Evolutionary conservation across 148 eudicot genomes (phyloP).

Genomic region (Rhododendron simsii): DNA sequence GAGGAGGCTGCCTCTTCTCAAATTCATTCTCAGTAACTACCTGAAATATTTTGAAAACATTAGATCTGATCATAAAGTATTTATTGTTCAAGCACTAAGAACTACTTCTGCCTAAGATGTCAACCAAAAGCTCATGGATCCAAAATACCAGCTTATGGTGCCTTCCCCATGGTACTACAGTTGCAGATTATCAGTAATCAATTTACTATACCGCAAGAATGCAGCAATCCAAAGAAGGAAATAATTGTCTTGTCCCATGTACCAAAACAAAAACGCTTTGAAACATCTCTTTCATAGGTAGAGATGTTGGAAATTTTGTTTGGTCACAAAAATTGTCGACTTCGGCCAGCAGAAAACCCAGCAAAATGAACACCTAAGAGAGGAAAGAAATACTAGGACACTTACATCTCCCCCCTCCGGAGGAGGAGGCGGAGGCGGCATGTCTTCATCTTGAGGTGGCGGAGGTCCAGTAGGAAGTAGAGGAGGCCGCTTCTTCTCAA

Average conservation of each 20-base stretch:
- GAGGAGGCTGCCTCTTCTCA: too few species aligned
- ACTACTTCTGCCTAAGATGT: neutral
- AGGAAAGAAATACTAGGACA: neutral
- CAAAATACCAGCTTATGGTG: neutral
- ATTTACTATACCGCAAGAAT: neutral
- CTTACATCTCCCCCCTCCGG: too few species aligned
- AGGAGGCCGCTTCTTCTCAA: too few species aligned
- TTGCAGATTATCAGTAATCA: neutral
- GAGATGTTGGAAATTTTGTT: neutral
- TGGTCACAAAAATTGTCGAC: neutral
- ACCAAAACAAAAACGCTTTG: neutral
- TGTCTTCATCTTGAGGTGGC: too few species aligned
- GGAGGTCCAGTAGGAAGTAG: too few species aligned
- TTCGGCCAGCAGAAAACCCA: neutral
- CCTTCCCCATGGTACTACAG: too few species aligned
- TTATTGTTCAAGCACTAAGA: neutral
- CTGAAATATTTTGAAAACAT: neutral
- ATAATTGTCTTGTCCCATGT: neutral
- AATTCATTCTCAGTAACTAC: too few species aligned
- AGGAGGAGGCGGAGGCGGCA: too few species aligned
- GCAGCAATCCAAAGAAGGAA: neutral
- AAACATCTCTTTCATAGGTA: neutral
- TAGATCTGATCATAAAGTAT: neutral
- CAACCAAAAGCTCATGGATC: conserved; percentile 1
- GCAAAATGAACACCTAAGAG: neutral